Evolutionary conservation across 2,329 filamentous ascomycete genomes (phyloP), one percentile per base, ranked within the genome.

Genomic region (Sarocladiaceae sp.): DNA sequence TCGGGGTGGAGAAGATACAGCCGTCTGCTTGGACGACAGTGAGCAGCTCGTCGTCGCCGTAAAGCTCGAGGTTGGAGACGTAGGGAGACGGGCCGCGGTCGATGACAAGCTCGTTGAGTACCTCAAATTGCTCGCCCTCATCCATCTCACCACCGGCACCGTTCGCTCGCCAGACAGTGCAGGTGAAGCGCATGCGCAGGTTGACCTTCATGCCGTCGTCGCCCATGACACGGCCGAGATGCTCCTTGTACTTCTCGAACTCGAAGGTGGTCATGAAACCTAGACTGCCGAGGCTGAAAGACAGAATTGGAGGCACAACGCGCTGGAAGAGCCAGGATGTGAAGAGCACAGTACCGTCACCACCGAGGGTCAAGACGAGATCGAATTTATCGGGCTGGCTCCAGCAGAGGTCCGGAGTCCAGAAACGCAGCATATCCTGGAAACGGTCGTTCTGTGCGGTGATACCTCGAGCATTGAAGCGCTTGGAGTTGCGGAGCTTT

Each of bases 151-250:
- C 77, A 11, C 78, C 80, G 2, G 73, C 67, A 3, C 70, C 68
- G 26, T 80, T 83, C 58, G 86, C 79, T 40, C 93, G 87, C 74
- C 93, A 97, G 8, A 99, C 92, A 0, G 94, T 97, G 73, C 93
- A 97, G 15, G 94, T 99, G 69, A 99, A 99, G 56, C 94, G 88
- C 94, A 99, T 99, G 59, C 94, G 90, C 60, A 99, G 77, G 64
- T 96, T 97, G 55, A 97, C 93, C 51, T 93, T 87, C 93, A 99
- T 97, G 52, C 94, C 94, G 2, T 88, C 83, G 53, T 95, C 90
- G 55, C 91, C 91, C 91, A 99, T 96, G 59, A 97, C 82, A 51
- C 84, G 86, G 69, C 90, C 87, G 29, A 99, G 80, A 63, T 96
- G 89, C 54, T 88, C 78, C 70, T 90, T 91, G 76, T 96, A 97